Evolutionary conservation across 2,329 filamentous ascomycete species (phyloP).

Genomic region (Pseudonectria buxi): DNA sequence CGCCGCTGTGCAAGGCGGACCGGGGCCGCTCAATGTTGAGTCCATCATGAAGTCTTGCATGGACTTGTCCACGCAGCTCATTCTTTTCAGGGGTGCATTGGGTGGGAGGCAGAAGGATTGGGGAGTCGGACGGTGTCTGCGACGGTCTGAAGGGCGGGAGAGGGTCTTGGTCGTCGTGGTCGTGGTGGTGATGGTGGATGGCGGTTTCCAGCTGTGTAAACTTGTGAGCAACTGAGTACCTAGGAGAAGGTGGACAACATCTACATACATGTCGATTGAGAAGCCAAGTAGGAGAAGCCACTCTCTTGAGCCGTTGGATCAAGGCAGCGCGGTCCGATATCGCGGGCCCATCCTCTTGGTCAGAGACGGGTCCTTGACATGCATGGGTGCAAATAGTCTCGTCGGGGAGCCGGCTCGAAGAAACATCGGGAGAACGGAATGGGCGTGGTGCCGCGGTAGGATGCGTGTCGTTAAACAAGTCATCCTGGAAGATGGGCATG

Average conservation of each 20-base stretch:
- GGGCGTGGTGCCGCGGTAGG: slow-evolving; percentile 18
- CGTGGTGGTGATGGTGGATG: slow-evolving; percentile 23
- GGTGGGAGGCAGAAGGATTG: slow-evolving; percentile 38
- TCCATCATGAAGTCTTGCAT: slow-evolving; percentile 45
- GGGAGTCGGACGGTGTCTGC: slow-evolving; percentile 29
- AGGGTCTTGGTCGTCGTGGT: no score
- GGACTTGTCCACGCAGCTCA: slow-evolving; percentile 19
- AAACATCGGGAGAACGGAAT: slow-evolving; percentile 9
- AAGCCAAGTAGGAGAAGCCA: slow-evolving; percentile 69
- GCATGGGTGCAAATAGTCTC: slow-evolving; percentile 56
- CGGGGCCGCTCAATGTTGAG: slow-evolving; percentile 72
- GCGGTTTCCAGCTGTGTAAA: slow-evolving; percentile 32
- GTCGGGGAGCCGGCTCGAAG: slow-evolving; percentile 40
- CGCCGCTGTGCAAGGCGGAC: slow-evolving; percentile 64
- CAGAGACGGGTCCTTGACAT: slow-evolving; percentile 50
- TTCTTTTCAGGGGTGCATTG: slow-evolving; percentile 42
- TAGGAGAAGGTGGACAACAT: background rate
- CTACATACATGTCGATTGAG: slow-evolving; percentile 54
- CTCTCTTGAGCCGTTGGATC: slow-evolving; percentile 77
- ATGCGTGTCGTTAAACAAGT: slow-evolving; percentile 33
- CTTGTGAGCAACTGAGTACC: slow-evolving; percentile 4
- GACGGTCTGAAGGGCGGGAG: slow-evolving; percentile 15
- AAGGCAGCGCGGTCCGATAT: slow-evolving; percentile 65
- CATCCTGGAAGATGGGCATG: slow-evolving; percentile 55
- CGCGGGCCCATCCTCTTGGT: slow-evolving; percentile 27